Evolutionary conservation across 371 early-diverging fungal genomes (phyloP).

Genomic region (Encephalitozoon intestinalis): DNA sequence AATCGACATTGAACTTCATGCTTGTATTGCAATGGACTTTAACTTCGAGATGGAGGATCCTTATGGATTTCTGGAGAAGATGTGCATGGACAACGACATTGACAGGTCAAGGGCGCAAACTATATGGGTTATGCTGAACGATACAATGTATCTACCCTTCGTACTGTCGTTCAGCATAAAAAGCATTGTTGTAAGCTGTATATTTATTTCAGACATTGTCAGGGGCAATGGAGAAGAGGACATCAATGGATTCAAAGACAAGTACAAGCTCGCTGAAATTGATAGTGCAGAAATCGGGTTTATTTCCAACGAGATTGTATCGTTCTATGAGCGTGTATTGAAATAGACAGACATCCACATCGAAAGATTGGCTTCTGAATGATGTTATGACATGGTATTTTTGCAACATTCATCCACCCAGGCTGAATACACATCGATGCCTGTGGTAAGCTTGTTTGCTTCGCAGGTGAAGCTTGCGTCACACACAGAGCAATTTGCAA

Average conservation of each 20-base stretch:
- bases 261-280: background rate
- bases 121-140: background rate
- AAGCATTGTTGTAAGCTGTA: background rate
- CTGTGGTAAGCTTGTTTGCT: slow-evolving; percentile 35
- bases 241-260: background rate
- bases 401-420: slow-evolving; percentile 47
- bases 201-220: background rate
- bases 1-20: slow-evolving; percentile 1
- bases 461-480: slow-evolving; percentile 44
- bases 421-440: slow-evolving; percentile 51
- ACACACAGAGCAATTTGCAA: slow-evolving; percentile 49
- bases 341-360: background rate
- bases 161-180: background rate
- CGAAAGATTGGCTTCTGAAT: background rate
- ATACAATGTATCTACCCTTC: background rate
- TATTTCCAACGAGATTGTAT: slow-evolving; percentile 3
- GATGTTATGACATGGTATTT: background rate
- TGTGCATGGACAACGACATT: background rate
- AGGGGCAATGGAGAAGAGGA: background rate
- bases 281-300: background rate
- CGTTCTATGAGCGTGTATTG: background rate
- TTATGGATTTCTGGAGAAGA: background rate
- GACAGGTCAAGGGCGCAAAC: background rate
- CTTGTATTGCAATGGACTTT: slow-evolving; percentile 3
- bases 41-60: background rate